Conservation (phyloP, 345 rosid genomes). For the Stellera chamaejasme region DNA sequence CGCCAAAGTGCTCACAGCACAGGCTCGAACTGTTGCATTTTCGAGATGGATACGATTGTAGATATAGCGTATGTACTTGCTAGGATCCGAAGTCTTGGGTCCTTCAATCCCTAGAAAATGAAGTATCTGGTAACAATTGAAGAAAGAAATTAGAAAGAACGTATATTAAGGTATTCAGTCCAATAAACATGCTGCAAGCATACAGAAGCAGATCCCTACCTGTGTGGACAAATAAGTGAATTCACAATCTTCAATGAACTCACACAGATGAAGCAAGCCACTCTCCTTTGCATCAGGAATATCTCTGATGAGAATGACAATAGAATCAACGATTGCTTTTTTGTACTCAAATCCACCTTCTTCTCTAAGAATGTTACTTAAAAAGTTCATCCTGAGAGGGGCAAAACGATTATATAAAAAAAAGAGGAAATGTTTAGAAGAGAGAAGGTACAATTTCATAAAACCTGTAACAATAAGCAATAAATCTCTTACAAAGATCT, state of each 20-base stretch:
- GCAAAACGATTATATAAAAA: slow-evolving; percentile 12
- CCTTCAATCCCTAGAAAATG: slow-evolving; percentile 98
- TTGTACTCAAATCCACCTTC: slow-evolving; percentile 99
- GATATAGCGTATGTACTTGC: slow-evolving; percentile 92
- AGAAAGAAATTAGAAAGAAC: neutral
- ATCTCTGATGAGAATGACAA: slow-evolving; percentile 92
- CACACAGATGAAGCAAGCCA: slow-evolving; percentile 96
- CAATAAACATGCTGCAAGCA: slow-evolving; percentile 4
- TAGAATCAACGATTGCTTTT: slow-evolving; percentile 95
- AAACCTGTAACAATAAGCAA: neutral
- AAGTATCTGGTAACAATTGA: slow-evolving; percentile 49
- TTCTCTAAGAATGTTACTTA: slow-evolving; percentile 97
- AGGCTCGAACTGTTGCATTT: slow-evolving; percentile 96
- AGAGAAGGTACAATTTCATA: neutral
- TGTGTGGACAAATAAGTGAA: slow-evolving; percentile 97
- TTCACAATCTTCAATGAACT: slow-evolving; percentile 99
- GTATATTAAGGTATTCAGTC: neutral
- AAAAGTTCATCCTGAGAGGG: slow-evolving; percentile 79
- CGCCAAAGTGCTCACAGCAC: slow-evolving; percentile 92
- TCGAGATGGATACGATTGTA: slow-evolving; percentile 98
- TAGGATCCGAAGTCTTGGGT: slow-evolving; percentile 88
- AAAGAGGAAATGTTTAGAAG: neutral
- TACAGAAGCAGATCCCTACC: slow-evolving; percentile 30
- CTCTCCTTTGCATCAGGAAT: slow-evolving; percentile 98
- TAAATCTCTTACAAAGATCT: slow-evolving; percentile 70